Conservation (phyloP, 73 alveolate species). For the Paramecium pentaurelia region DNA sequence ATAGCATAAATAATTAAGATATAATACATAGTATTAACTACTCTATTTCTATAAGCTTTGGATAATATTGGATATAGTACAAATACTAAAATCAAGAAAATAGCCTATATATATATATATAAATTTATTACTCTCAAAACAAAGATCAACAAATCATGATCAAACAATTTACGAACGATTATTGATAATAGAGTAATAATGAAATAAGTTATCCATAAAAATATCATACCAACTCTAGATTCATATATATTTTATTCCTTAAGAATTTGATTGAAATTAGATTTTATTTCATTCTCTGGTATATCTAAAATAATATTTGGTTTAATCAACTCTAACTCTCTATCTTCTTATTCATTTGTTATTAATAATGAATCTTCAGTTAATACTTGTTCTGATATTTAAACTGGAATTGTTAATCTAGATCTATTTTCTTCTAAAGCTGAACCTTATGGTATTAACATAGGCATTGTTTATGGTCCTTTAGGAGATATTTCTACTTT, state of each 20-base stretch:
- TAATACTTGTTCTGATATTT: not conserved
- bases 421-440: not conserved
- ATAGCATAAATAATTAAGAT: not conserved
- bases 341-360: not conserved
- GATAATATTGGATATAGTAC: not conserved
- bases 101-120: not conserved
- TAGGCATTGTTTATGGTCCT: not conserved
- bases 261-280: not conserved
- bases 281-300: not conserved
- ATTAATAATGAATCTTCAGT: conserved; percentile 18
- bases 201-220: conserved; percentile 37
- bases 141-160: not conserved
- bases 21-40: not conserved
- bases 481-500: not conserved
- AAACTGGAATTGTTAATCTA: not conserved
- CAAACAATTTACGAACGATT: not conserved
- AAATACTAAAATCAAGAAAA: not conserved
- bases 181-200: not conserved
- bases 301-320: not conserved
- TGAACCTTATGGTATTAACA: not conserved
- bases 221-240: not conserved
- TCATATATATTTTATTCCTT: conserved; percentile 23
- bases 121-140: not conserved
- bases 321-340: not conserved
- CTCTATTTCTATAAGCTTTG: conserved; percentile 7